Evolutionary conservation across 2,329 filamentous ascomycete species (phyloP).

Genomic region (Emericellopsis atlantica): DNA sequence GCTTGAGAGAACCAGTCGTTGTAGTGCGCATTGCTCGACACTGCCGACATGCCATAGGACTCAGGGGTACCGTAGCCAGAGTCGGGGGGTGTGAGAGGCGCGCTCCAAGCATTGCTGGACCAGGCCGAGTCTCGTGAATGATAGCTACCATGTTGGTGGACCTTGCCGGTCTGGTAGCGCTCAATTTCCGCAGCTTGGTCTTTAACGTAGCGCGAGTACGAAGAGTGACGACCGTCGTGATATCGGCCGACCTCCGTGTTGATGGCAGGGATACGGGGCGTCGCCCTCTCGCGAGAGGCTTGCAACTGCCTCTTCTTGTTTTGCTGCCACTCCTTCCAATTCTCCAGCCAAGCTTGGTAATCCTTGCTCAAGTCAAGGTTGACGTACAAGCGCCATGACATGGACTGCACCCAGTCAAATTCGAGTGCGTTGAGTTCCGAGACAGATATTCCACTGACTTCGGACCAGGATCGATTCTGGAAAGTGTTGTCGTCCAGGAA

Average conservation of each 20-base stretch:
- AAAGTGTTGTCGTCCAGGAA: conserved; percentile 96
- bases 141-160: conserved; percentile 22
- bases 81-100: conserved; percentile 45
- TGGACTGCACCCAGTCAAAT: conserved; percentile 74
- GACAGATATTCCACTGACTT: conserved; percentile 83
- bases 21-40: conserved; percentile 40
- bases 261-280: conserved; percentile 33
- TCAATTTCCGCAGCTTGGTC: conserved; percentile 44
- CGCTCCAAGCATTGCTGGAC: conserved; percentile 30
- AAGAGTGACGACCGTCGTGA: conserved; percentile 22
- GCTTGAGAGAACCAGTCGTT: conserved; percentile 43
- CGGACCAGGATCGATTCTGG: conserved; percentile 93
- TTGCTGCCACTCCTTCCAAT: conserved; percentile 45
- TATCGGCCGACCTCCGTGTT: conserved; percentile 28
- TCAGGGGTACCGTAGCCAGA: conserved; percentile 51
- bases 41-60: conserved; percentile 42
- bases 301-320: conserved; percentile 40
- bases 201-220: conserved; percentile 33
- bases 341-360: conserved; percentile 49
- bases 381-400: conserved; percentile 76
- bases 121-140: conserved; percentile 29
- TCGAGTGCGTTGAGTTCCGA: conserved; percentile 76
- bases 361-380: conserved; percentile 68
- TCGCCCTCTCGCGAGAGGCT: conserved; percentile 34
- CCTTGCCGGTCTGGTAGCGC: conserved; percentile 31